Conservation (phyloP, 2,329 filamentous ascomycete genomes). For the Xylariaceae sp. region DNA sequence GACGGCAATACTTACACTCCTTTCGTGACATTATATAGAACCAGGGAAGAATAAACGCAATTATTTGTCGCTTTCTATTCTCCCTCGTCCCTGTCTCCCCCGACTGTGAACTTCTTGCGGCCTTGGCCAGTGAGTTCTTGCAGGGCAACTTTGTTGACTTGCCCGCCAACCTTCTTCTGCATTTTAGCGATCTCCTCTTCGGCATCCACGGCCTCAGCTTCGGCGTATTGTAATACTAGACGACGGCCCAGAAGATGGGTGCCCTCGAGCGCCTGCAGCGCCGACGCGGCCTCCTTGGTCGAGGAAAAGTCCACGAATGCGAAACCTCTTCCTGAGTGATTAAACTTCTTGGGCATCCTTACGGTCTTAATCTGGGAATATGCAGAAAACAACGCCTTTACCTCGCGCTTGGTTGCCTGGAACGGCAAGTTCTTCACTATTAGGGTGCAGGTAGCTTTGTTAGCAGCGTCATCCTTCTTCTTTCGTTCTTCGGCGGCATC, state of each 20-base stretch:
- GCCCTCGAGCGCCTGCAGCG: conserved; percentile 83
- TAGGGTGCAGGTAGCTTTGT: conserved; percentile 77
- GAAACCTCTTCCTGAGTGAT: conserved; percentile 82
- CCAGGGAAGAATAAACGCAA: conserved; percentile 27
- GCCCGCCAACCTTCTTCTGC: conserved; percentile 88
- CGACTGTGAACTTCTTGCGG: conserved; percentile 85
- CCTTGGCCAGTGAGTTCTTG: conserved; percentile 80
- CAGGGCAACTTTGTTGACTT: conserved; percentile 84
- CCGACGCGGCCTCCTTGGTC: conserved; percentile 80
- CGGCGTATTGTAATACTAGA: conserved; percentile 86
- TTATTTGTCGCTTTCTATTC: conserved; percentile 31
- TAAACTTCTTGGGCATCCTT: conserved; percentile 91
- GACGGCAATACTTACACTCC: conserved; percentile 27
- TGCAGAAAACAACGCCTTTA: conserved; percentile 81
- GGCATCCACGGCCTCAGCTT: conserved; percentile 80
- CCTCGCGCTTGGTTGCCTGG: conserved; percentile 88
- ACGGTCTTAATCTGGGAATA: conserved; percentile 81
- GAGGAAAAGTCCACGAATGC: conserved; percentile 96
- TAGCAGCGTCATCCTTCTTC: conserved; percentile 73
- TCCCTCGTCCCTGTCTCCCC: conserved; percentile 59
- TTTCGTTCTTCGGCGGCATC: conserved; percentile 85
- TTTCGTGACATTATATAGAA: conserved; percentile 27
- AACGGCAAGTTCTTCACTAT: conserved; percentile 98
- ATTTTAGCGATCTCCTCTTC: conserved; percentile 96
- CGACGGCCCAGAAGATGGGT: conserved; percentile 89